These are phyloP conservation scores for Aspergillus piperis DNA, from an alignment of 2,329 filamentous ascomycete species.

Conservation along the genomic window DNA sequence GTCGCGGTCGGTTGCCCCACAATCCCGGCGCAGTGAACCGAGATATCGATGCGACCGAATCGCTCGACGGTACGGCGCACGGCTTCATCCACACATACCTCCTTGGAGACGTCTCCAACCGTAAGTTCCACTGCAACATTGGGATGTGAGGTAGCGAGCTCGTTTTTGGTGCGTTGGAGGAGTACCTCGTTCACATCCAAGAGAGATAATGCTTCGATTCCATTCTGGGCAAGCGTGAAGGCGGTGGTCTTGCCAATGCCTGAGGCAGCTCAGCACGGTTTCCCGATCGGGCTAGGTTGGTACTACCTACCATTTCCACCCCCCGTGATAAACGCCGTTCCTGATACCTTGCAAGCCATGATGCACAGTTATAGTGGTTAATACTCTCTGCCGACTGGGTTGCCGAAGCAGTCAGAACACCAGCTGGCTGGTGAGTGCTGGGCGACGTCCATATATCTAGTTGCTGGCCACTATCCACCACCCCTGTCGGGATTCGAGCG, in stretches of 20 bases:
- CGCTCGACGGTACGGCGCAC: constrained; percentile 44
- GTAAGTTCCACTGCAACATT: constrained; percentile 45
- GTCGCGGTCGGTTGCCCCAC: constrained; percentile 46
- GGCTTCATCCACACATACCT: constrained; percentile 46
- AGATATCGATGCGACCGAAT: constrained; percentile 59
- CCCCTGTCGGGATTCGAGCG: no score
- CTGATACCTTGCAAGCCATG: constrained; percentile 21
- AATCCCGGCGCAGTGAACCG: constrained; percentile 59
- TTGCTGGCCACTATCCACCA: no score
- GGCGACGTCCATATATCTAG: neutral
- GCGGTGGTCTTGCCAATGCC: constrained; percentile 58
- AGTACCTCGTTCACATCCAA: constrained; percentile 50
- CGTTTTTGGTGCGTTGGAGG: constrained; percentile 31
- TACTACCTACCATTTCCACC: constrained; percentile 28
- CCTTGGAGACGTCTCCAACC: constrained; percentile 50
- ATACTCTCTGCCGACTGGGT: neutral
- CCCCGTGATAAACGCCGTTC: constrained; percentile 31
- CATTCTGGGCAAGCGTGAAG: constrained; percentile 50
- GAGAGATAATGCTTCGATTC: constrained; percentile 52
- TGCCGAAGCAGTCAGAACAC: neutral
- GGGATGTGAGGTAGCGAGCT: constrained; percentile 42
- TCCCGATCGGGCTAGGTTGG: neutral
- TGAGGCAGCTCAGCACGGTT: constrained; percentile 22
- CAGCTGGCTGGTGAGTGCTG: neutral
- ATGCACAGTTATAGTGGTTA: neutral